These are phyloP conservation scores for Paramecium sonneborni DNA, from an alignment of 73 alveolate genomes.

Conservation along the genomic window DNA sequence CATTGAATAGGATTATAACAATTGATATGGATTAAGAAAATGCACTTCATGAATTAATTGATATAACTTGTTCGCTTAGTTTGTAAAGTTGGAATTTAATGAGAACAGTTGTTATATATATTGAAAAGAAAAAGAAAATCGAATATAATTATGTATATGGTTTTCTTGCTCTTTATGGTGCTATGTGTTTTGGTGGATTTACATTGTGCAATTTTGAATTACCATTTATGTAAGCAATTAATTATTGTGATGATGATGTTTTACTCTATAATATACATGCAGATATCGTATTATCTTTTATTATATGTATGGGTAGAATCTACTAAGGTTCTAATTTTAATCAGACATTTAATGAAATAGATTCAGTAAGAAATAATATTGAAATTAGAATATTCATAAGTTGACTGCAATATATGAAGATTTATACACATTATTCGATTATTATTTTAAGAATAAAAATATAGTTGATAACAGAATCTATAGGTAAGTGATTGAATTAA, in stretches of 20 bases:
- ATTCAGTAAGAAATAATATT: background rate
- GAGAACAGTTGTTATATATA: slow-evolving; percentile 23
- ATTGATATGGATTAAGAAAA: background rate
- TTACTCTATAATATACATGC: slow-evolving; percentile 55
- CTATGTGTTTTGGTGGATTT: slow-evolving; percentile 15
- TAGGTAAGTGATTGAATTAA: background rate
- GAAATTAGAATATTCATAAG: background rate
- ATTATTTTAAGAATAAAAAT: background rate
- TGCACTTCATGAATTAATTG: background rate
- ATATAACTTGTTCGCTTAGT: slow-evolving; percentile 37
- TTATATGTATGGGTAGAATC: slow-evolving; percentile 42
- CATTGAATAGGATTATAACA: background rate
- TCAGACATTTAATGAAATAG: background rate
- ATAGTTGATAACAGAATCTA: background rate
- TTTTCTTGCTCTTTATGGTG: slow-evolving; percentile 47
- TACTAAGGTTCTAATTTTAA: slow-evolving; percentile 27
- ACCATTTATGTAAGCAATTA: slow-evolving; percentile 16
- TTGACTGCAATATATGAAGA: slow-evolving; percentile 55
- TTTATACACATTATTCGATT: slow-evolving; percentile 43
- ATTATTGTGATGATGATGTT: slow-evolving; percentile 52
- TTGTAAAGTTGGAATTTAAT: slow-evolving; percentile 34
- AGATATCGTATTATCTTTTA: slow-evolving; percentile 10
- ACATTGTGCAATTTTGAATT: slow-evolving; percentile 5
- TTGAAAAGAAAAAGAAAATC: slow-evolving; percentile 18
- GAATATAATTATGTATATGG: slow-evolving; percentile 50